Conservation (phyloP, 257 asterid genomes). For the Echium plantagineum region DNA sequence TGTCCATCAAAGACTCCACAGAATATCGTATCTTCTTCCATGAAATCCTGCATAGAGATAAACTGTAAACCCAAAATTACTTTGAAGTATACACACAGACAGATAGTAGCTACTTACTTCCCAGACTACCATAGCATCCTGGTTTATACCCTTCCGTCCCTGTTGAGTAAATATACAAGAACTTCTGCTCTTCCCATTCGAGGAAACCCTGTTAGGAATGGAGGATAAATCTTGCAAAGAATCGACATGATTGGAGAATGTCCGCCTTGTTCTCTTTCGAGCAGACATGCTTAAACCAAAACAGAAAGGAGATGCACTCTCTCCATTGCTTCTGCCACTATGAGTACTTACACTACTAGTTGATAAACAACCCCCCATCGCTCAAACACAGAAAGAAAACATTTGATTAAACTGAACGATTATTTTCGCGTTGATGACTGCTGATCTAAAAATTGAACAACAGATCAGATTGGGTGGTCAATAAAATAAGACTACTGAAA, state of each 20-base stretch:
- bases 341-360: no score
- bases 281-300: no score
- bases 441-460: slow-evolving; percentile 18
- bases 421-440: background rate
- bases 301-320: slow-evolving; percentile 8
- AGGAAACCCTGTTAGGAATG: slow-evolving; percentile 60
- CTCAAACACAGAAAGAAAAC: no score
- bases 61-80: background rate
- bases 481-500: no score
- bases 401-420: no score
- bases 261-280: no score
- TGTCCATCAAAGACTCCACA: slow-evolving; percentile 97
- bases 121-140: slow-evolving; percentile 99
- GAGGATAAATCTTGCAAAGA: slow-evolving; percentile 62
- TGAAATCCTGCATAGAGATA: slow-evolving; percentile 48
- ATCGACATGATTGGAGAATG: slow-evolving; percentile 55
- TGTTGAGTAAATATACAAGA: slow-evolving; percentile 97
- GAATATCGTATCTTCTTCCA: slow-evolving; percentile 73
- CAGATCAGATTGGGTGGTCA: slow-evolving; percentile 7
- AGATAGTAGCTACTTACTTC: slow-evolving; percentile 43
- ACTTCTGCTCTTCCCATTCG: slow-evolving; percentile 64
- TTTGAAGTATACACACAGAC: background rate
- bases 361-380: no score
- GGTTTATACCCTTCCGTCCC: slow-evolving; percentile 96
- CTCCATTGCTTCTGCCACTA: no score